Evolutionary conservation across 2,329 filamentous ascomycete species (phyloP), one percentile per base, ranked within the genome.

Genomic region (Penicillium sp.): DNA sequence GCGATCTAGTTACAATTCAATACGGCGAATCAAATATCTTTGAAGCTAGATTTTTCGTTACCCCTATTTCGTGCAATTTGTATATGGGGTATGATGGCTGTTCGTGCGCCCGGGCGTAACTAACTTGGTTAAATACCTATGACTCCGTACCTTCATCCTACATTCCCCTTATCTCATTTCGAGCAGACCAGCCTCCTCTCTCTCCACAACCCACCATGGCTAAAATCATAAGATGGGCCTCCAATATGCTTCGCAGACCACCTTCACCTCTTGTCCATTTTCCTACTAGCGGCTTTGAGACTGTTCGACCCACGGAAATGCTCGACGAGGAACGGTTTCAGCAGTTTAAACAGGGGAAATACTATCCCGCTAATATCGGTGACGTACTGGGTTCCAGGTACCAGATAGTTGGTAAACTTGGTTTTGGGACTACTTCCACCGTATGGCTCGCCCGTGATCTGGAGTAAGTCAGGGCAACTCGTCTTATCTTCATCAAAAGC

Each of bases 321-420:
- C 59, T 67, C 47, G 66, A 69, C 0, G 63, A 69, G 51, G 65
- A 69, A 60, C 56, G 54, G 14, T 66, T 65, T 52, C 49, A 63
- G 39, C 31, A 45, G n/a, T 68, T 68, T 55, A 62, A 63, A 42
- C 31, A 60, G 36, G 63, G 60, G 31, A 44, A 60, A 47, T 73
- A 71, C 51, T 74, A 68, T 52, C 67, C 71, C 39, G 62, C 66
- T 5, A 54, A 63, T 32, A 70, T 71, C 39, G 69, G 70, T 4
- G 64, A 72, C 14, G 38, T 73, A 8, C 60, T 70, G 16, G 36
- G 21, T 46, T 65, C 59, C 4, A 65, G 52, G 42, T 71, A 71
- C 39, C 63, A 67, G 52, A 44, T 69, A 24, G 36, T 71, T 43
- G 63, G 60, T 14, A 71, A 71, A 43, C 61, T 73, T 14, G 68